These are phyloP conservation scores for Balamuthia mandrillaris DNA, from an alignment of 208 protist species.

Conservation along the genomic window DNA sequence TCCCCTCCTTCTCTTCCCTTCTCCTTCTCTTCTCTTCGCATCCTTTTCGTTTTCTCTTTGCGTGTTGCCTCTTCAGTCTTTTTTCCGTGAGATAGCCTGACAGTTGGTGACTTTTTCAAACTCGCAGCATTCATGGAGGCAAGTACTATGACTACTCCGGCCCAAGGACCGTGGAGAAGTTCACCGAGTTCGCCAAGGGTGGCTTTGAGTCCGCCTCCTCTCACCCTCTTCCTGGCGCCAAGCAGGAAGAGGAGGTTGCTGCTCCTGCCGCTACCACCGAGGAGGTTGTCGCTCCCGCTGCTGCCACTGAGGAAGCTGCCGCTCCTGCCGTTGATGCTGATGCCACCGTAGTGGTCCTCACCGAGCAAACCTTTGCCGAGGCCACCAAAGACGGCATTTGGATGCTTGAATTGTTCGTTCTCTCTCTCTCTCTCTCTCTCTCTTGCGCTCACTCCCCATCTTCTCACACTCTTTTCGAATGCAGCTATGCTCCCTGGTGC, in stretches of 20 bases:
- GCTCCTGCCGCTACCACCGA: background rate
- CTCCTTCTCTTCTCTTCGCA: too few species aligned
- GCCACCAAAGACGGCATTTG: background rate
- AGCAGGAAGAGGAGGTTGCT: too few species aligned
- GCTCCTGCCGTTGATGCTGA: background rate
- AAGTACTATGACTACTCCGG: background rate
- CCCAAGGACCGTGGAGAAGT: background rate
- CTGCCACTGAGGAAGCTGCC: background rate
- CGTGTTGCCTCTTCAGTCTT: background rate
- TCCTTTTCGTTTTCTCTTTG: too few species aligned
- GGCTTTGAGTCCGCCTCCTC: background rate
- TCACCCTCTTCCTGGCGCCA: background rate
- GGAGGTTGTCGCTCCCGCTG: background rate
- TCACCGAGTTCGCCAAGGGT: background rate
- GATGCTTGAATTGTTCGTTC: background rate
- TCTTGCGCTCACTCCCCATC: background rate
- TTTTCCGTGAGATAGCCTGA: background rate
- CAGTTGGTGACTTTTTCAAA: background rate
- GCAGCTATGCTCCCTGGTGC: constrained; percentile 38
- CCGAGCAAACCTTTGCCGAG: background rate
- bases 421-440: background rate
- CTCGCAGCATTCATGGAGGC: background rate
- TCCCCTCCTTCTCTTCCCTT: too few species aligned
- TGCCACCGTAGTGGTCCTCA: background rate
- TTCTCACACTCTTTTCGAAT: background rate